A percentile compares a stretch with the other conserved stretches of the same genome.
These are phyloP conservation scores for Claviceps africana DNA, from an alignment of 2,329 filamentous ascomycete species.

Conservation along the genomic window DNA sequence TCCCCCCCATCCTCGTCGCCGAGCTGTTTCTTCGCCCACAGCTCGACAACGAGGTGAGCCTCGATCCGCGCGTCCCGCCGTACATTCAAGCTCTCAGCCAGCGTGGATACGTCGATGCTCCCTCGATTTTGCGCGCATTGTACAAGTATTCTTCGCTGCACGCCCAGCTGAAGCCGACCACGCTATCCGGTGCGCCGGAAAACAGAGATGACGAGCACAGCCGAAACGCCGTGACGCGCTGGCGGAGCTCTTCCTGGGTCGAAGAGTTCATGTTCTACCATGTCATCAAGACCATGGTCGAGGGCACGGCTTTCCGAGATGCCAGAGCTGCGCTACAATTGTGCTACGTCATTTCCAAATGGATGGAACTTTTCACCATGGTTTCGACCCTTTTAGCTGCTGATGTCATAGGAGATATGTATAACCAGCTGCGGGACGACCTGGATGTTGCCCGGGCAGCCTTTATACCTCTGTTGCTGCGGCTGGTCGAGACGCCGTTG, in stretches of 20 bases:
- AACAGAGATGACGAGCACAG: constrained; percentile 1
- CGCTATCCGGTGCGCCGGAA: constrained; percentile 4
- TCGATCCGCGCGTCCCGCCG: constrained; percentile 45
- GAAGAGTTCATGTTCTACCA: constrained; percentile 92
- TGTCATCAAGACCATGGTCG: constrained; percentile 72
- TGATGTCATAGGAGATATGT: constrained; percentile 32
- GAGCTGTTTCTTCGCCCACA: constrained; percentile 45
- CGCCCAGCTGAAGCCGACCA: constrained; percentile 6
- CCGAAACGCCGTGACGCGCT: constrained; percentile 20
- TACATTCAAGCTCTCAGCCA: constrained; percentile 44
- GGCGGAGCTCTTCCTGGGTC: constrained; percentile 43
- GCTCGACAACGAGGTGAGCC: constrained; percentile 29
- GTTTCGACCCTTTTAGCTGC: constrained; percentile 34
- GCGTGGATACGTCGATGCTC: constrained; percentile 36
- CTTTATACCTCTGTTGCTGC: constrained; percentile 48
- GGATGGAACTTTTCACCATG: constrained; percentile 44
- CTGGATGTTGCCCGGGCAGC: constrained; percentile 48
- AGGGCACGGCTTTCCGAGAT: constrained; percentile 33
- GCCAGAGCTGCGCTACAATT: constrained; percentile 35
- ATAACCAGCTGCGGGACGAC: constrained; percentile 36
- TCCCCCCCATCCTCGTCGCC: constrained; percentile 37
- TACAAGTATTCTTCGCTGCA: constrained; percentile 44
- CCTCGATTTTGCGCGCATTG: constrained; percentile 40
- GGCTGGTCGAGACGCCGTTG: constrained; percentile 44
- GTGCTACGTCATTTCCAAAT: constrained; percentile 36